Evolutionary conservation across 306 rosid genomes (phyloP).

Genomic region (Sophora flavescens): DNA sequence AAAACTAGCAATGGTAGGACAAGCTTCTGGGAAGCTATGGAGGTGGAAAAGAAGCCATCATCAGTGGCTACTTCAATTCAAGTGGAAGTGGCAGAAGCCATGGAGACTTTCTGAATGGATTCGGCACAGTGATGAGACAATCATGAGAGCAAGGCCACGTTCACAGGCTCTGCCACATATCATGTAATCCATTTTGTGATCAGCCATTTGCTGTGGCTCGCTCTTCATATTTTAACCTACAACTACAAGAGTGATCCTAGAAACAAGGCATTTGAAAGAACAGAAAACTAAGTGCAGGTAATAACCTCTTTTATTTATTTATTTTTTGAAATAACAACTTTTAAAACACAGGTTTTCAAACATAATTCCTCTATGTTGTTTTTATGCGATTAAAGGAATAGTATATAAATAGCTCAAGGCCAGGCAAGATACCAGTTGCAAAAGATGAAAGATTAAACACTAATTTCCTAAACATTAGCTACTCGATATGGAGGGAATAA

Average conservation of each 20-base stretch:
- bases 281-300: slow-evolving; percentile 48
- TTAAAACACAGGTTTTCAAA: background rate
- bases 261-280: slow-evolving; percentile 42
- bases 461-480: background rate
- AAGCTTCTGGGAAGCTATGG: slow-evolving; percentile 89
- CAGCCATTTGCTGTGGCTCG: slow-evolving; percentile 49
- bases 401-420: background rate
- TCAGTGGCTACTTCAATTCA: slow-evolving; percentile 93
- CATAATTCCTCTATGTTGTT: background rate
- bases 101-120: slow-evolving; percentile 98
- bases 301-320: slow-evolving; percentile 2
- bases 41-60: slow-evolving; percentile 99
- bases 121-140: slow-evolving; percentile 92
- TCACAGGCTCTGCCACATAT: slow-evolving; percentile 66
- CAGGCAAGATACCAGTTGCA: background rate
- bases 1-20: slow-evolving; percentile 84
- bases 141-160: slow-evolving; percentile 85
- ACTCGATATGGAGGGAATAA: background rate
- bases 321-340: background rate
- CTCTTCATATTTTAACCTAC: slow-evolving; percentile 52
- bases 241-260: slow-evolving; percentile 42
- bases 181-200: slow-evolving; percentile 55
- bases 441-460: background rate
- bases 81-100: slow-evolving; percentile 99
- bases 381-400: background rate